Conservation (phyloP, 2,329 filamentous ascomycete genomes). For the Penicillium sp. region DNA sequence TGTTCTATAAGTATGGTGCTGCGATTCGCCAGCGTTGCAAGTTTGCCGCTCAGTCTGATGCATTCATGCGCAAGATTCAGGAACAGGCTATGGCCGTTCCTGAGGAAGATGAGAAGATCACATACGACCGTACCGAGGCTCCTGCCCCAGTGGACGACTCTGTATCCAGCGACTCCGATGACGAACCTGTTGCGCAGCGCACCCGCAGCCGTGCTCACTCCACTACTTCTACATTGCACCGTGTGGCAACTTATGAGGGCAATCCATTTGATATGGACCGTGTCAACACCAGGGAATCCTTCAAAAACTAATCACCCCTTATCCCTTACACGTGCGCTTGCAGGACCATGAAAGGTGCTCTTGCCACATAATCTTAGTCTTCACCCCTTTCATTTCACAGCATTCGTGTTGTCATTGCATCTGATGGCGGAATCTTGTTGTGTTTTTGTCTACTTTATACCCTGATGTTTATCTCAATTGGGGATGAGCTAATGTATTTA, state of each 20-base stretch:
- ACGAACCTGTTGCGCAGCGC: slow-evolving; percentile 22
- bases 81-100: slow-evolving; percentile 20
- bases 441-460: slow-evolving; percentile 12
- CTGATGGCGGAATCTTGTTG: background rate
- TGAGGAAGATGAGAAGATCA: slow-evolving; percentile 23
- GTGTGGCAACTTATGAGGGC: slow-evolving; percentile 39
- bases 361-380: slow-evolving; percentile 15
- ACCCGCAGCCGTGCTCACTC: slow-evolving; percentile 27
- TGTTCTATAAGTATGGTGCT: slow-evolving; percentile 29
- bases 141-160: slow-evolving; percentile 21
- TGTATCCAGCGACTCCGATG: slow-evolving; percentile 26
- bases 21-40: slow-evolving; percentile 24
- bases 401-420: slow-evolving; percentile 5
- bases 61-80: slow-evolving; percentile 39
- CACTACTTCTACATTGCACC: slow-evolving; percentile 26
- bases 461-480: slow-evolving; percentile 4
- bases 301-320: slow-evolving; percentile 20
- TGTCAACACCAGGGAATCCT: slow-evolving; percentile 43
- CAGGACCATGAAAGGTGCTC: background rate
- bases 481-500: slow-evolving; percentile 14
- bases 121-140: slow-evolving; percentile 37
- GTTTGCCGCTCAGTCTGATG: slow-evolving; percentile 31
- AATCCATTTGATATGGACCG: slow-evolving; percentile 48
- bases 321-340: background rate
- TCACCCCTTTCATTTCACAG: background rate